Conservation (phyloP, 2,329 filamentous ascomycete species). For the Pseudocercospora crystallina region DNA sequence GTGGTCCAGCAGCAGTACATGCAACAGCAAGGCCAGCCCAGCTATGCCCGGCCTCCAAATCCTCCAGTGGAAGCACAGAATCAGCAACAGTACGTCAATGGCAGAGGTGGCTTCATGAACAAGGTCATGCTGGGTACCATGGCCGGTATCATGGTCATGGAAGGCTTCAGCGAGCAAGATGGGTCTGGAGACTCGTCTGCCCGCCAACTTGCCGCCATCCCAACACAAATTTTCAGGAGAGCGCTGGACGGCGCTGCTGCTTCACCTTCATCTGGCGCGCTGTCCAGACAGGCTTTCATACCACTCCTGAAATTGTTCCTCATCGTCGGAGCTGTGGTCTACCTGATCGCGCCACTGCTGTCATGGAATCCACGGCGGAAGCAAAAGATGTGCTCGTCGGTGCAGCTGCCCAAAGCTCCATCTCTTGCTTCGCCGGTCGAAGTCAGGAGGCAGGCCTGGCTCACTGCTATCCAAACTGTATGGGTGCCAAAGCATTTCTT, state of each 20-base stretch:
- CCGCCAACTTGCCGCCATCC: constrained; percentile 45
- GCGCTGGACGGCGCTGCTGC: constrained; percentile 20
- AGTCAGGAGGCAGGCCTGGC: constrained; percentile 84
- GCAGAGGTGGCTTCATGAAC: constrained; percentile 53
- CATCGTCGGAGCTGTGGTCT: constrained; percentile 55
- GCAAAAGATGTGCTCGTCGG: constrained; percentile 41
- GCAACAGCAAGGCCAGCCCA: constrained; percentile 33
- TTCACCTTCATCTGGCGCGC: constrained; percentile 20
- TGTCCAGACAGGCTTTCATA: constrained; percentile 33
- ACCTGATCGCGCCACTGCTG: constrained; percentile 58
- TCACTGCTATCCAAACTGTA: constrained; percentile 87
- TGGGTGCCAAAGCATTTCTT: constrained; percentile 88
- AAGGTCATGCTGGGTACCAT: constrained; percentile 93
- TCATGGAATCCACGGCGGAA: constrained; percentile 57
- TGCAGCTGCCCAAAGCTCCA: constrained; percentile 55
- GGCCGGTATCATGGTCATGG: constrained; percentile 86
- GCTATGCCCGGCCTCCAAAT: constrained; percentile 33
- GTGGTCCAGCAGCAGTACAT: constrained; percentile 34
- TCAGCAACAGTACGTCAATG: constrained; percentile 38
- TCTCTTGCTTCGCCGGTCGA: constrained; percentile 80
- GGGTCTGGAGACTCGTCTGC: constrained; percentile 51
- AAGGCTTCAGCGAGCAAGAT: constrained; percentile 69
- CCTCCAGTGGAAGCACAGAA: constrained; percentile 36
- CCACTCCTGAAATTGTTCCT: constrained; percentile 53
- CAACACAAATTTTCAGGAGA: constrained; percentile 37